Conservation (phyloP, 2,329 filamentous ascomycete species). For the Nigrospora oryzae region DNA sequence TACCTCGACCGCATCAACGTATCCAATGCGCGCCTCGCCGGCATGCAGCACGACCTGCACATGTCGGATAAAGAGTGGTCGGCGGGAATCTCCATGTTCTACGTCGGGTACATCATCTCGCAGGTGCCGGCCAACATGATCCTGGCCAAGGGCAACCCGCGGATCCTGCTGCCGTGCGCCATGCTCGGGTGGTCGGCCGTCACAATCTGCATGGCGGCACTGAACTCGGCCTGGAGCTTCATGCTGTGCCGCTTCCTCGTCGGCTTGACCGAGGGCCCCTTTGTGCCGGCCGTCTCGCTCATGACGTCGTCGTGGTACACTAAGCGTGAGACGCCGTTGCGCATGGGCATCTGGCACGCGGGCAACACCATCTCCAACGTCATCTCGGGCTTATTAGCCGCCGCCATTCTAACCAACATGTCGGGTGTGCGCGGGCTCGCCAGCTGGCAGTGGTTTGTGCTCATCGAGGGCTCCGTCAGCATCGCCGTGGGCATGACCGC, state of each 20-base stretch:
- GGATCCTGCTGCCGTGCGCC: slow-evolving; percentile 25
- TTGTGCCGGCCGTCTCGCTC: slow-evolving; percentile 37
- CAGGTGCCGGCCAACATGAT: slow-evolving; percentile 37
- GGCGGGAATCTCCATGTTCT: slow-evolving; percentile 31
- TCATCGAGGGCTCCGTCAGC: slow-evolving; percentile 25
- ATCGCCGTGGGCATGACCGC: slow-evolving; percentile 20
- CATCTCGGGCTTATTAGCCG: slow-evolving; percentile 32
- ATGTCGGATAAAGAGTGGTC: slow-evolving; percentile 27
- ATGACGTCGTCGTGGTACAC: slow-evolving; percentile 39
- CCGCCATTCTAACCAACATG: slow-evolving; percentile 35
- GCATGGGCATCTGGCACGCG: slow-evolving; percentile 36
- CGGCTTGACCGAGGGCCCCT: slow-evolving; percentile 24
- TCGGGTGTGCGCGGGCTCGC: slow-evolving; percentile 22
- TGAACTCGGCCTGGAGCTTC: slow-evolving; percentile 19
- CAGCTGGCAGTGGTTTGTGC: slow-evolving; percentile 33
- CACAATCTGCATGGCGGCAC: slow-evolving; percentile 33
- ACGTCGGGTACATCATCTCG: slow-evolving; percentile 36
- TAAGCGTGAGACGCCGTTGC: slow-evolving; percentile 29
- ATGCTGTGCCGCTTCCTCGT: slow-evolving; percentile 22
- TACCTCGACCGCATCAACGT: slow-evolving; percentile 44
- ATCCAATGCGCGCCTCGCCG: slow-evolving; percentile 30
- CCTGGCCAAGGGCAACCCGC: slow-evolving; percentile 28
- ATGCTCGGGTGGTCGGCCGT: slow-evolving; percentile 34
- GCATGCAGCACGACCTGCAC: slow-evolving; percentile 24
- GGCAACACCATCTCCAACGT: slow-evolving; percentile 35